phyloP scores from a whole-genome alignment of 129 eudicot genomes.

The Helichrysum umbraculigerum region DNA sequence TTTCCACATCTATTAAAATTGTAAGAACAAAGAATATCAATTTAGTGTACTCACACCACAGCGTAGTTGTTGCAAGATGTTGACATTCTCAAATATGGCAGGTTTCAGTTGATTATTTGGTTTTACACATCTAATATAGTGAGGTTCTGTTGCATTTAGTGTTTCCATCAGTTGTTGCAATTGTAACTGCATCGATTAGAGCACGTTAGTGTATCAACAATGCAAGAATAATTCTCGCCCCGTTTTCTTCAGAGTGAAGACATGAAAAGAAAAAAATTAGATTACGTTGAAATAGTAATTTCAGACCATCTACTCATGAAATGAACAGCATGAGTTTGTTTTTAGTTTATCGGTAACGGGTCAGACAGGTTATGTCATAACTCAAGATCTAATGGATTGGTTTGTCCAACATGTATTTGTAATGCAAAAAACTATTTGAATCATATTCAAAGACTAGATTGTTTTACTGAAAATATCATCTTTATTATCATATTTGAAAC shows the following conservation, averaged over 20 bases:
- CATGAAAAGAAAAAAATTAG: neutral
- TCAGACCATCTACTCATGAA: neutral
- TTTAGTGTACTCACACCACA: conserved; percentile 85
- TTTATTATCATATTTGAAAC: too few relatives aligned
- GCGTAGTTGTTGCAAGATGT: conserved; percentile 92
- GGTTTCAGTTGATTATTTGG: conserved; percentile 96
- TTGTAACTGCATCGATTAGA: conserved; percentile 65
- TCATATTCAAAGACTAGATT: neutral
- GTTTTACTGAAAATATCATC: neutral
- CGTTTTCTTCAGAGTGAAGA: conserved; percentile 13
- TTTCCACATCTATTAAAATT: conserved; percentile 8
- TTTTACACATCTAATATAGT: conserved; percentile 93
- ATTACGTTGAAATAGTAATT: neutral
- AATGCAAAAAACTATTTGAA: neutral
- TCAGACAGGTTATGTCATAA: neutral
- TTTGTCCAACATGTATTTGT: neutral
- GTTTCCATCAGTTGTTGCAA: conserved; percentile 96
- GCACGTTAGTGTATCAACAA: conserved; percentile 17
- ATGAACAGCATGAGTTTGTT: neutral
- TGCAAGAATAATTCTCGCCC: conserved; percentile 19
- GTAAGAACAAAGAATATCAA: neutral
- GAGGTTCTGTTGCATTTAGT: conserved; percentile 88
- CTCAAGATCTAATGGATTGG: neutral
- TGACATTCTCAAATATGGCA: conserved; percentile 84
- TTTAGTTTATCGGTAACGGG: neutral